These are phyloP conservation scores for Amanita thiersii DNA, from an alignment of 768 basidiomycete genomes.

Conservation along the genomic window DNA sequence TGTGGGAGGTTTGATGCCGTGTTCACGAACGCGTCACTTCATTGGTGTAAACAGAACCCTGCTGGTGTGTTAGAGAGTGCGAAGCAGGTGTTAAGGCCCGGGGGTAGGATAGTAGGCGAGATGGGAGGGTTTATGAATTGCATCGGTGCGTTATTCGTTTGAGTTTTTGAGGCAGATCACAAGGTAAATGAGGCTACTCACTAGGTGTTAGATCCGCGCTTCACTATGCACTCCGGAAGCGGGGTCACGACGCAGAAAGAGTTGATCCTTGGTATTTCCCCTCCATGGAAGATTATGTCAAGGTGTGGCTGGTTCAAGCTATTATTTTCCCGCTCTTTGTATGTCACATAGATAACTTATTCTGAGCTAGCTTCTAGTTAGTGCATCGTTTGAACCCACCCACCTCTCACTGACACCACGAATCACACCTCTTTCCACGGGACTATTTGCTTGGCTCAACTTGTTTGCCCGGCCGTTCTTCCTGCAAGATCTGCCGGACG, in stretches of 20 bases:
- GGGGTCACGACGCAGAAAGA: conserved; percentile 48
- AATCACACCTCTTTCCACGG: conserved; percentile 41
- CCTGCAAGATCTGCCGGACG: conserved; percentile 41
- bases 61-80: conserved; percentile 52
- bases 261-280: conserved; percentile 88
- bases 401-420: conserved; percentile 50
- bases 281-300: conserved; percentile 54
- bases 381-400: conserved; percentile 47
- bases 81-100: conserved; percentile 54
- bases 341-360: conserved; percentile 3
- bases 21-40: conserved; percentile 74
- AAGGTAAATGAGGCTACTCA: neutral
- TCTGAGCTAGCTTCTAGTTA: conserved; percentile 39
- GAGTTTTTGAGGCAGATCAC: neutral
- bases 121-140: conserved; percentile 75
- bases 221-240: conserved; percentile 39
- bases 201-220: conserved; percentile 56
- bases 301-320: conserved; percentile 25
- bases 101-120: conserved; percentile 68
- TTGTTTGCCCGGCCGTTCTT: conserved; percentile 60
- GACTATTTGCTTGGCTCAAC: conserved; percentile 57
- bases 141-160: conserved; percentile 35
- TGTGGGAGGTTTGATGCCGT: conserved; percentile 52
- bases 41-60: conserved; percentile 82
- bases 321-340: neutral